A percentile compares a stretch with the other conserved stretches of the same genome.
These are phyloP conservation scores for Hypomyces perniciosus DNA, from an alignment of 2,329 filamentous ascomycete species.

Conservation along the genomic window DNA sequence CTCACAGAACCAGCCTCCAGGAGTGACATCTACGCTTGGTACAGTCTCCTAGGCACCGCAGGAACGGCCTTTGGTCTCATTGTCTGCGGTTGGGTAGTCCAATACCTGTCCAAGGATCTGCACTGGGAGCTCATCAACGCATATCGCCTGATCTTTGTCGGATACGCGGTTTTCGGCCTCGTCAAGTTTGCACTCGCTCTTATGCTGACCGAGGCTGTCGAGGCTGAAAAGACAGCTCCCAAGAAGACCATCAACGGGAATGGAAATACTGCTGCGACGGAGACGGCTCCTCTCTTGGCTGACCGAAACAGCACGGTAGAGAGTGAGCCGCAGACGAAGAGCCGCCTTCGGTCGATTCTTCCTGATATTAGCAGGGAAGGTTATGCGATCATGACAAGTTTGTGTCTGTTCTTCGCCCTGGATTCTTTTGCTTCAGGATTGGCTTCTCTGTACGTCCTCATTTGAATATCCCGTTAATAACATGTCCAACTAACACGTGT, in stretches of 20 bases:
- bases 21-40: slow-evolving; percentile 58
- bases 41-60: slow-evolving; percentile 50
- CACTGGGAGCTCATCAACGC: slow-evolving; percentile 40
- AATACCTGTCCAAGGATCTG: slow-evolving; percentile 37
- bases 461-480: slow-evolving; percentile 16
- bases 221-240: slow-evolving; percentile 25
- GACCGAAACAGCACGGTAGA: slow-evolving; percentile 7
- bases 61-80: slow-evolving; percentile 57
- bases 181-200: slow-evolving; percentile 51
- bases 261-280: slow-evolving; percentile 1
- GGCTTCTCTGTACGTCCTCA: slow-evolving; percentile 48
- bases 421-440: slow-evolving; percentile 68
- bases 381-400: slow-evolving; percentile 47
- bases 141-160: slow-evolving; percentile 51
- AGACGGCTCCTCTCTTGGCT: slow-evolving; percentile 23
- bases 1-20: slow-evolving; percentile 40
- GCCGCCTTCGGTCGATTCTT: slow-evolving; percentile 30
- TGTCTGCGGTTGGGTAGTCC: slow-evolving; percentile 53
- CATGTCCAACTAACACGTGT: slow-evolving; percentile 24
- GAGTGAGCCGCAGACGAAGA: background rate
- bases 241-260: background rate
- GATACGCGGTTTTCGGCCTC: slow-evolving; percentile 51
- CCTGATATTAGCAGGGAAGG: slow-evolving; percentile 54
- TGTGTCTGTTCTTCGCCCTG: slow-evolving; percentile 62
- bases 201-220: slow-evolving; percentile 41